Evolutionary conservation across 768 basidiomycete species (phyloP), one percentile per base, ranked within the genome.

Genomic region (Crucibulum laeve): DNA sequence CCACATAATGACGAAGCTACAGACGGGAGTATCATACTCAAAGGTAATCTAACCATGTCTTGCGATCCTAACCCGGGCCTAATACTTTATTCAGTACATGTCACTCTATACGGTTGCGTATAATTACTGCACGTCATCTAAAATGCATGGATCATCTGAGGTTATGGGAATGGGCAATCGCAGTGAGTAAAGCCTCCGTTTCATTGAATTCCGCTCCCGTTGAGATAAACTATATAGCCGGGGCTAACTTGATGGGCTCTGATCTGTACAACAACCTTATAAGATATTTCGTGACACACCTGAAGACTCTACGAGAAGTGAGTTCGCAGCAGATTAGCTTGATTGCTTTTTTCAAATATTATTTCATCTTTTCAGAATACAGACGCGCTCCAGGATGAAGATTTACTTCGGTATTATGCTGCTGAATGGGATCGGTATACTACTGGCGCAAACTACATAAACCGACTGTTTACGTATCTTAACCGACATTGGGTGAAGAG

Each of bases 401-500:
- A 80, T 0, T 76, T 99, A 4, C 69, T 99, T 44, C 81, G 84
- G 50, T 97, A 89, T 60, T 99, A 98, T 58, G 91, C 91, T 1
- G 61, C 66, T 46, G 92, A 97, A 63, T 98, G 96, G 96, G 87
- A 90, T 55, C 77, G 93, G 34, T 98, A 97, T 68, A 99, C 96
- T 0, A 95, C 85, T 2, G 95, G 95, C 37, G 94, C 95, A 1
- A 92, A 90, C 59, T 98, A 96, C 61, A 91, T 97, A 66, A 95
- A 98, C 62, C 87, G 95, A 44, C 69, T 99, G 25, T 98, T 98
- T 71, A 94, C 91, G 2, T 98, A 98, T 68, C 77, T 99, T 45
- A 98, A 99, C 66, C 90, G 95, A 17, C 93, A 98, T 66, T 99
- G 96, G 96, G 95, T 99, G 34, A 95, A 94, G 70, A 79, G 95